Base-by-base conservation (phyloP, 495 filamentous ascomycete genomes). In the Penicillium cinerascens region DNA sequence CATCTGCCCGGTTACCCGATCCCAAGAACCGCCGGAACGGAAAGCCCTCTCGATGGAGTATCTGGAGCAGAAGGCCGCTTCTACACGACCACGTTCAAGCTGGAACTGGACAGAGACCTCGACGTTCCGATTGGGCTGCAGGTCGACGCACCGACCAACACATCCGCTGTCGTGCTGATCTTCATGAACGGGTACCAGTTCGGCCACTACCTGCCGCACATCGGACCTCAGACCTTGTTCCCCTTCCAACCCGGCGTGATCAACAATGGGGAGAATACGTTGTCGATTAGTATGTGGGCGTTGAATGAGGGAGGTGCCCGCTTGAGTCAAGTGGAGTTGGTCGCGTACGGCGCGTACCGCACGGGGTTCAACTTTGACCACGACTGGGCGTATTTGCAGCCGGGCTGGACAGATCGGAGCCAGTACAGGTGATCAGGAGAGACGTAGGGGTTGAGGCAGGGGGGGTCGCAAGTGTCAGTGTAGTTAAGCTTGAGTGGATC, bases 1-100 rank as follows among this genome's bases (percentile, higher is more conserved):
- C 84, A 87, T 61, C 73, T 86, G 0, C 87, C 87, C 0, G 73
- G 75, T 3, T 79, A 82, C 44, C 44, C 51, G 18, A 78, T 80
- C 15, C 70, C 57, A 11, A 47, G 60, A n/a, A 61, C 52, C 8
- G 82, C 78, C 52, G 59, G 45, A 20, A 48, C 54, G 1, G 60
- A 59, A 21, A 55, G 60, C 22, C 78, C 77, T 0, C 77, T 79
- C 0, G 67, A 79, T 0, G 84, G 85, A 0, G 70, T 86, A 0
- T 44, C 51, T 2, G 52, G 58, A 3, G 77, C 84, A 0, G 81
- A 78, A 4, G 73, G 82, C 1, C 63, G 64, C 4, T 89, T 86
- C 67, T 89, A 84, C 61, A 75, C 76, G 18, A 78, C 82, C 0
- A 65, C 65, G 3, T 78, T 89, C 51, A 65, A 70, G 10, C 66